Conservation (phyloP, 75 land plant species). For the Pseudotsuga menziesii region DNA sequence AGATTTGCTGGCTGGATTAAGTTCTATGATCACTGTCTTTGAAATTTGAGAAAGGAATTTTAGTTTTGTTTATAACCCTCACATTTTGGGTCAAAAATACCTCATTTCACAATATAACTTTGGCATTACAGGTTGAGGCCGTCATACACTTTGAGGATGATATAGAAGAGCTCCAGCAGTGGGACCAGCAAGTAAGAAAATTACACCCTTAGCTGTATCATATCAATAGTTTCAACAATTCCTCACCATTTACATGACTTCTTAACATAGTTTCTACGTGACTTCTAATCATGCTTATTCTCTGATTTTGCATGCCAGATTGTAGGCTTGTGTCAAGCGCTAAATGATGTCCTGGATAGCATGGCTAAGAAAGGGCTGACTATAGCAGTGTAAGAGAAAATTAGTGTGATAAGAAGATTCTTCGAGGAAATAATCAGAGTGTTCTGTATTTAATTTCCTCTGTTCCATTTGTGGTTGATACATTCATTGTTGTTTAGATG, state of each 20-base stretch:
- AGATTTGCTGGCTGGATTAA: constrained; percentile 3
- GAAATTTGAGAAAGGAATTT: background rate
- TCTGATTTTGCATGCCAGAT: constrained; percentile 49
- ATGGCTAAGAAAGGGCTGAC: constrained; percentile 92
- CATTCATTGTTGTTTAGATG: background rate
- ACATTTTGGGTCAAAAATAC: background rate
- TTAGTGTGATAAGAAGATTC: background rate
- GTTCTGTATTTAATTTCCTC: background rate
- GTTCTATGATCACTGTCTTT: background rate
- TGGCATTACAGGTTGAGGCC: constrained; percentile 78
- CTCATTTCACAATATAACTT: background rate
- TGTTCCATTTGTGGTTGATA: background rate
- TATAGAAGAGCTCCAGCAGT: constrained; percentile 93
- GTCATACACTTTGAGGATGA: constrained; percentile 98
- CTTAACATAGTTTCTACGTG: background rate
- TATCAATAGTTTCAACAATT: background rate
- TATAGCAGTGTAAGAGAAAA: constrained; percentile 56
- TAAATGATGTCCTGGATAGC: constrained; percentile 90
- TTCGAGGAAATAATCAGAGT: background rate
- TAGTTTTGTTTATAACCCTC: background rate
- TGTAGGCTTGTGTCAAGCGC: constrained; percentile 91
- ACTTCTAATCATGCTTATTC: background rate
- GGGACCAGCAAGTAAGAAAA: constrained; percentile 90
- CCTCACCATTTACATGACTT: background rate
- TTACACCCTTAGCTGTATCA: background rate